A percentile compares a stretch with the other conserved stretches of the same genome.
phyloP scores from a whole-genome alignment of 768 basidiomycete genomes.

The Mycena kentingensis region DNA sequence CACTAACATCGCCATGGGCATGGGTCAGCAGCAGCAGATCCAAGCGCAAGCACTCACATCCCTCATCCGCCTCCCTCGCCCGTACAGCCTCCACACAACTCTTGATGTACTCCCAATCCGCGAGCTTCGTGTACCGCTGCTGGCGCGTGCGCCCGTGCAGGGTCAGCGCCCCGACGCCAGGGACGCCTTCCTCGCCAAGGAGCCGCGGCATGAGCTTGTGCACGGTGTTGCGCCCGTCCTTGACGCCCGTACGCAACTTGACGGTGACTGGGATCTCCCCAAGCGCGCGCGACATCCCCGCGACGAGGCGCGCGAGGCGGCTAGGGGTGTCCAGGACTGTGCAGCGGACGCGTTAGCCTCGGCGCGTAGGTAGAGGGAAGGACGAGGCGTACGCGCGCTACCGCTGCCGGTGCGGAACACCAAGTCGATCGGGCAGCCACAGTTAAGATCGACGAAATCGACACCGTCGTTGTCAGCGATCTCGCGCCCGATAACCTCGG shows the following conservation, averaged over 20 bases:
- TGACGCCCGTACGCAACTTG: constrained; percentile 91
- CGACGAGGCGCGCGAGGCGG: constrained; percentile 82
- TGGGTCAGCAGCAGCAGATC: not conserved
- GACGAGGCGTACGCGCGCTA: constrained; percentile 68
- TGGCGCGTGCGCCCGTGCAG: constrained; percentile 95
- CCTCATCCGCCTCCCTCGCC: constrained; percentile 66
- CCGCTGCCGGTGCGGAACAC: constrained; percentile 92
- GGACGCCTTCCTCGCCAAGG: not conserved
- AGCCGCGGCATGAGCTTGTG: constrained; percentile 91
- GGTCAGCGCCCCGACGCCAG: not conserved
- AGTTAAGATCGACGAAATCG: constrained; percentile 95
- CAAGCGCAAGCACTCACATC: constrained; percentile 53
- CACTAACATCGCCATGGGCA: constrained; percentile 43
- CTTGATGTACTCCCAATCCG: constrained; percentile 95
- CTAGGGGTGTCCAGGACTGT: constrained; percentile 81
- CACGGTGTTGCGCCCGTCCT: constrained; percentile 81
- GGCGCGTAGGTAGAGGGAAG: not conserved
- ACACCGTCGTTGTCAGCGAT: constrained; percentile 51
- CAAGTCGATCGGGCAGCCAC: constrained; percentile 96
- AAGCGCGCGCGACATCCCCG: constrained; percentile 89
- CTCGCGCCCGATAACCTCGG: constrained; percentile 78
- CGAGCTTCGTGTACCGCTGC: constrained; percentile 89
- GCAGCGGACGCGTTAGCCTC: constrained; percentile 1
- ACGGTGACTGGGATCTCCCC: constrained; percentile 91
- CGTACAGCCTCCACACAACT: constrained; percentile 83